Evolutionary conservation across 2,329 filamentous ascomycete species (phyloP).

Genomic region (Penicillium sp.): DNA sequence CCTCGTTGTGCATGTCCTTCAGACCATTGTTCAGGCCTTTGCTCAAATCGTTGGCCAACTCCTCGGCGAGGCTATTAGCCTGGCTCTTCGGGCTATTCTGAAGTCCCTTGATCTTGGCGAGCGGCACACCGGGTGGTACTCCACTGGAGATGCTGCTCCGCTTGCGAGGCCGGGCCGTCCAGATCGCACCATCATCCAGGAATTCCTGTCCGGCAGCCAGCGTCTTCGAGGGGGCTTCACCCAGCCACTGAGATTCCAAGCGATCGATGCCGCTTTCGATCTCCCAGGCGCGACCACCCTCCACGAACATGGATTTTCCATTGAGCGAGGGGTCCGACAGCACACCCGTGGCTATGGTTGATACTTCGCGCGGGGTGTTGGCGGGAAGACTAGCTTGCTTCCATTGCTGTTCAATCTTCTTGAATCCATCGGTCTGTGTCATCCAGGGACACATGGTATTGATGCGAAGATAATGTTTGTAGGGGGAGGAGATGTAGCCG

Average conservation of each 20-base stretch:
- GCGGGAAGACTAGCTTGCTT: slow-evolving; percentile 36
- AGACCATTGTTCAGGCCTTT: slow-evolving; percentile 13
- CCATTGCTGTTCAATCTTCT: slow-evolving; percentile 35
- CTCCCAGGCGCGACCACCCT: slow-evolving; percentile 42
- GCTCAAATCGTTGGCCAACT: slow-evolving; percentile 2
- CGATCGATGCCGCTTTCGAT: slow-evolving; percentile 41
- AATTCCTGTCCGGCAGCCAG: slow-evolving; percentile 35
- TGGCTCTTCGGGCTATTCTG: slow-evolving; percentile 5
- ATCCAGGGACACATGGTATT: slow-evolving; percentile 45
- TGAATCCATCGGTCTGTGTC: slow-evolving; percentile 37
- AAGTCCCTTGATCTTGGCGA: slow-evolving; percentile 13
- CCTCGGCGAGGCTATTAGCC: slow-evolving; percentile 4
- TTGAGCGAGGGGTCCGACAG: slow-evolving; percentile 33
- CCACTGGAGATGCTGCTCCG: slow-evolving; percentile 18
- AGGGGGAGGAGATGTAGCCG: slow-evolving; percentile 29
- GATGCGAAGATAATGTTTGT: slow-evolving; percentile 39
- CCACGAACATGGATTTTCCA: slow-evolving; percentile 42
- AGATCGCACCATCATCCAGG: slow-evolving; percentile 23
- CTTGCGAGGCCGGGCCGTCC: slow-evolving; percentile 19
- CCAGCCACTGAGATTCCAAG: slow-evolving; percentile 42
- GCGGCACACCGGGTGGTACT: slow-evolving; percentile 16
- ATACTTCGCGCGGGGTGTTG: slow-evolving; percentile 40
- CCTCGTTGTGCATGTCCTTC: no score
- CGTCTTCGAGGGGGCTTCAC: slow-evolving; percentile 33
- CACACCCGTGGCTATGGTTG: slow-evolving; percentile 36